These are phyloP conservation scores for Pseudophaeomoniella oleicola DNA, from an alignment of 2,329 filamentous ascomycete species.

Conservation along the genomic window DNA sequence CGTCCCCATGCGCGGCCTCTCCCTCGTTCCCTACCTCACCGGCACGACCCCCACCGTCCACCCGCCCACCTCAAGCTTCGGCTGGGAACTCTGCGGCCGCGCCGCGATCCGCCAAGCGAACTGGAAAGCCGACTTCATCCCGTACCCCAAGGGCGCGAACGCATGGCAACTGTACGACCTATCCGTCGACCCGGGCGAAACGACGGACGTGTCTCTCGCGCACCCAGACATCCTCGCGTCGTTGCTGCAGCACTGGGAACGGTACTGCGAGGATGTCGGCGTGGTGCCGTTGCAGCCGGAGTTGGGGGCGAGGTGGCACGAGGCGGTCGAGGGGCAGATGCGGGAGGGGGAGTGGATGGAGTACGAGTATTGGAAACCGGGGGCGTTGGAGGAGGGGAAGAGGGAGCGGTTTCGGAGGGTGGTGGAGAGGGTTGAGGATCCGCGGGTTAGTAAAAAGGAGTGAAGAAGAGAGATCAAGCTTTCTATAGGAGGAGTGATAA, in stretches of 20 bases:
- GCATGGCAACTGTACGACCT: conserved; percentile 45
- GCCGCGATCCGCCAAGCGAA: conserved; percentile 40
- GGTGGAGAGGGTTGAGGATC: conserved; percentile 10
- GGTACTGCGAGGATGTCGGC: conserved; percentile 17
- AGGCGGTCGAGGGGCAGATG: conserved; percentile 50
- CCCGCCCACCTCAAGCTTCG: conserved; percentile 35
- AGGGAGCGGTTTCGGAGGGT: conserved; percentile 20
- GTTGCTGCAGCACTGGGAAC: conserved; percentile 39
- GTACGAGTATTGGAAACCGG: conserved; percentile 48
- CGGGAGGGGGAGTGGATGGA: conserved; percentile 52
- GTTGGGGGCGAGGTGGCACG: conserved; percentile 39
- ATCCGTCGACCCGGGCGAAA: conserved; percentile 35
- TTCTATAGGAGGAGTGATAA: no score
- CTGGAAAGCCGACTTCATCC: conserved; percentile 45
- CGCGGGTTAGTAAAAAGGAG: conserved; percentile 7
- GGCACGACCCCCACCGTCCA: conserved; percentile 28
- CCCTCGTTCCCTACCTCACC: conserved; percentile 28
- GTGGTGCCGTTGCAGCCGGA: conserved; percentile 38
- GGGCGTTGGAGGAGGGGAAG: conserved; percentile 32
- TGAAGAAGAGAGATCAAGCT: no score
- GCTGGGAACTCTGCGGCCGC: conserved; percentile 42
- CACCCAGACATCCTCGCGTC: conserved; percentile 30
- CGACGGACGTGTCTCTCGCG: conserved; percentile 26
- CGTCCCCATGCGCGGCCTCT: conserved; percentile 35
- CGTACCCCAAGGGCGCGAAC: conserved; percentile 39